Percentiles rank a stretch among this genome's conserved stretches.
These are phyloP conservation scores for Monosporascus sp. DNA, from an alignment of 2,329 filamentous ascomycete genomes.

Conservation along the genomic window DNA sequence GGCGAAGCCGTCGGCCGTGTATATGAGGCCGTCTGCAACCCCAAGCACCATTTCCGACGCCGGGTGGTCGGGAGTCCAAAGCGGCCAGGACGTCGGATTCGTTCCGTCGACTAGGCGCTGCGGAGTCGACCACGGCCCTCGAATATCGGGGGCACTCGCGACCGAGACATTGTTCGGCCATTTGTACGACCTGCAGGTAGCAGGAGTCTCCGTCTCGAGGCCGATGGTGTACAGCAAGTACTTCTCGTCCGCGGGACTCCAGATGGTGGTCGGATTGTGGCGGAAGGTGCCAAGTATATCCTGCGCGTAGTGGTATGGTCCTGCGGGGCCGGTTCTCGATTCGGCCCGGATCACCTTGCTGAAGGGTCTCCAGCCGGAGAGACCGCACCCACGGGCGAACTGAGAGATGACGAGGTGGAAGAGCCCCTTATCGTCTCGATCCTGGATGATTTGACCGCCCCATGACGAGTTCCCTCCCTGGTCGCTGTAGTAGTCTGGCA, in stretches of 20 bases:
- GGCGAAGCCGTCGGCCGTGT: constrained; percentile 20
- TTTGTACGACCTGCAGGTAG: constrained; percentile 20
- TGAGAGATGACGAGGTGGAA: constrained; percentile 43
- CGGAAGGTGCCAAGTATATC: constrained; percentile 37
- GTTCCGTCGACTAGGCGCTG: constrained; percentile 24
- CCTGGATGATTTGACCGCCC: constrained; percentile 42
- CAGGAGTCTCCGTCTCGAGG: constrained; percentile 20
- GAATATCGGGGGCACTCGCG: constrained; percentile 21
- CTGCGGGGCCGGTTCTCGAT: constrained; percentile 36
- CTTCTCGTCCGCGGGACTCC: constrained; percentile 36
- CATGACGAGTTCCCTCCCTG: constrained; percentile 38
- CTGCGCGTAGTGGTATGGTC: constrained; percentile 38
- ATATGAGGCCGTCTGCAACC: constrained; percentile 33
- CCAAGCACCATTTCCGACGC: constrained; percentile 27
- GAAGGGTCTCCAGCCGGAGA: constrained; percentile 42
- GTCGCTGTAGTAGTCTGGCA: constrained; percentile 19
- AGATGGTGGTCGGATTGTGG: constrained; percentile 42
- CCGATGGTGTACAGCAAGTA: constrained; percentile 44
- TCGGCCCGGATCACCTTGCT: constrained; percentile 41
- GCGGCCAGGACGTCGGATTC: constrained; percentile 37
- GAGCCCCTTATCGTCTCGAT: constrained; percentile 29
- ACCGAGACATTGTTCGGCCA: constrained; percentile 28
- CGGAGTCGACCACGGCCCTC: constrained; percentile 11
- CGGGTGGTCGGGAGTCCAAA: constrained; percentile 24
- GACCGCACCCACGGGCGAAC: constrained; percentile 40